Evolutionary conservation across 2,329 filamentous ascomycete genomes (phyloP), one percentile per base, ranked within the genome.

Genomic region (Dothistroma pini): DNA sequence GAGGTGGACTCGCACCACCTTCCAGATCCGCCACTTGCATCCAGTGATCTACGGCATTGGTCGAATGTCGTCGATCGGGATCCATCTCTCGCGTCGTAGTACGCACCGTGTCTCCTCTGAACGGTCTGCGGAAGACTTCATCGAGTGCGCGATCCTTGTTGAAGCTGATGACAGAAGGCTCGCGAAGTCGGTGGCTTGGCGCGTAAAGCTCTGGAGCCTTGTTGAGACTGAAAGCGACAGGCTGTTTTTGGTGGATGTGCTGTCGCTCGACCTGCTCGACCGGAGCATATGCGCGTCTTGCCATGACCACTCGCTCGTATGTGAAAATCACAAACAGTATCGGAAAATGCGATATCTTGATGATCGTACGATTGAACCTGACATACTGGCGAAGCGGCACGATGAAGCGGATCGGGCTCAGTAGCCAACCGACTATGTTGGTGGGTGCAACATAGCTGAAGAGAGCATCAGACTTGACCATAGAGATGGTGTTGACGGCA

Each of bases 381-480:
- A 97, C 88, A 70, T 95, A 97, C 54, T 87, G 84, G 47, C 85
- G 85, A 68, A 97, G 87, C 0, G 92, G 86, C 79, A 97, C 86
- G 69, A 86, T 79, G 72, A 89, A 96, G 64, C 93, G 85, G 50
- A 96, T 75, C 0, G 93, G 93, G 70, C 92, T 92, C 31, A 96
- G 80, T 0, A 93, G 73, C 93, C 93, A 97, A 1, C 91, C 93
- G 64, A 97, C 84, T 32, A 97, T 89, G 72, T 97, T 97, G 14
- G 90, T 89, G 0, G 93, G 93, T 1, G 93, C 90, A 63, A 97
- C 85, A 73, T 97, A 97, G 3, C 91, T 96, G 79, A 97, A 97
- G 0, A 97, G 80, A 0, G 92, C 90, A 74, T 97, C 93, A n/a
- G 95, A 96, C 75, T 97, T 97, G 66, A 97, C 93, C 90, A 96